Conservation (phyloP, 2,329 filamentous ascomycete species). For the Diaporthe helianthi region DNA sequence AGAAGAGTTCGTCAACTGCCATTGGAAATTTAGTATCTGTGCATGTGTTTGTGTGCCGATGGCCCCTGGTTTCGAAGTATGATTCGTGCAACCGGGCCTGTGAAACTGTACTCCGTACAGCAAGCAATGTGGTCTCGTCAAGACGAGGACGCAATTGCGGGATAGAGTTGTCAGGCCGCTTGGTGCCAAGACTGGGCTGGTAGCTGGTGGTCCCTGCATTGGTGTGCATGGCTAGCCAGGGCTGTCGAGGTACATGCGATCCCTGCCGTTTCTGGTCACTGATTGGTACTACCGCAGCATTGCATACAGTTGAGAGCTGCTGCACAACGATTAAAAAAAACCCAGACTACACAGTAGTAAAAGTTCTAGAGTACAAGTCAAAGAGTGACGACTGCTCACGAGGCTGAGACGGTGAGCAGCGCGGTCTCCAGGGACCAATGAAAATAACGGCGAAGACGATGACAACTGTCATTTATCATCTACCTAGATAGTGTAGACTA, state of each 20-base stretch:
- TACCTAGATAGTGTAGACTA: no score
- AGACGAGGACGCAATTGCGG: neutral
- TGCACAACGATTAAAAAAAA: neutral
- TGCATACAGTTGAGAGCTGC: neutral
- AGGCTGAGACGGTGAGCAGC: constrained; percentile 1
- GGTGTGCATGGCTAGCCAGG: constrained; percentile 2
- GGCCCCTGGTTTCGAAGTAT: neutral
- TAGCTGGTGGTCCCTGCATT: constrained; percentile 8
- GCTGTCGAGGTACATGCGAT: neutral
- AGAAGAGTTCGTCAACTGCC: neutral
- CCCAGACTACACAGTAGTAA: no score
- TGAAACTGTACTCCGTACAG: no score
- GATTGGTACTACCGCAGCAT: neutral
- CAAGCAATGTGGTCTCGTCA: neutral
- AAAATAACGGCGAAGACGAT: constrained; percentile 5
- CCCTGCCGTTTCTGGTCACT: neutral
- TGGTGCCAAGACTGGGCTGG: neutral
- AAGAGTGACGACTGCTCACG: no score
- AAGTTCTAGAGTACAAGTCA: no score
- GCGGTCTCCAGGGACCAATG: neutral
- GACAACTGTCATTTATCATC: neutral
- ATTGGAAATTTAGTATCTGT: neutral
- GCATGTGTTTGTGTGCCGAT: neutral
- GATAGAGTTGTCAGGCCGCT: neutral
- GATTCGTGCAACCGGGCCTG: constrained; percentile 2